phyloP scores from a whole-genome alignment of 2,329 filamentous ascomycete genomes.

The Fusarium sp. region DNA sequence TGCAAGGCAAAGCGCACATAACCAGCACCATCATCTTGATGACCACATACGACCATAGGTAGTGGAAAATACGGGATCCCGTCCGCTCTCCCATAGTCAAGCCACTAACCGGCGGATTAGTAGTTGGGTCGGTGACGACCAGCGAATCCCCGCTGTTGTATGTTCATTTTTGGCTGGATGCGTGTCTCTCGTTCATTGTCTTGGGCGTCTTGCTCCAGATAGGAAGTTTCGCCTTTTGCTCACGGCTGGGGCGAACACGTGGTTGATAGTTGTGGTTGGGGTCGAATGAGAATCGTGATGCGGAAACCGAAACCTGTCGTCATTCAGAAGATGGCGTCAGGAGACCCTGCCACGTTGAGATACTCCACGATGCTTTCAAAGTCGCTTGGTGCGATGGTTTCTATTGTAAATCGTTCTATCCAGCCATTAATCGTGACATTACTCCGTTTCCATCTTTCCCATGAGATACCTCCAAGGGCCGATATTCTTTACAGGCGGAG shows the following conservation, averaged over 20 bases:
- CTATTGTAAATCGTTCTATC: constrained; percentile 19
- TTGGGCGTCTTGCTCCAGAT: background rate
- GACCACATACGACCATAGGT: constrained; percentile 36
- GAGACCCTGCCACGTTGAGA: background rate
- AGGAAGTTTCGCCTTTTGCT: background rate
- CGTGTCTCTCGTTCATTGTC: background rate
- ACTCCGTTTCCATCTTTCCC: background rate
- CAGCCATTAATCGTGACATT: constrained; percentile 19
- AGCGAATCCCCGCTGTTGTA: constrained; percentile 40
- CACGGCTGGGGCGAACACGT: background rate
- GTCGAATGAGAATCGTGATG: background rate
- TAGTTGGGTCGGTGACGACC: constrained; percentile 37
- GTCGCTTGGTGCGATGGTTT: background rate
- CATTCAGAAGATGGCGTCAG: background rate
- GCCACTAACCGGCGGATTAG: constrained; percentile 33
- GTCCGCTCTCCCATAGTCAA: constrained; percentile 37
- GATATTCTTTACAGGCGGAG: constrained; percentile 58
- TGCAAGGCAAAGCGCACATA: background rate
- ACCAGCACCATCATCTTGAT: background rate
- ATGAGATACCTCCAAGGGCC: background rate
- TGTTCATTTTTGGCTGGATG: constrained; percentile 7
- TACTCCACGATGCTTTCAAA: background rate
- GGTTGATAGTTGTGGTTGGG: background rate
- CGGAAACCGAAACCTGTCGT: background rate
- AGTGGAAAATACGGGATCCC: constrained; percentile 39